These are phyloP conservation scores for Verticillium isaacii DNA, from an alignment of 2,329 filamentous ascomycete species.

Conservation along the genomic window DNA sequence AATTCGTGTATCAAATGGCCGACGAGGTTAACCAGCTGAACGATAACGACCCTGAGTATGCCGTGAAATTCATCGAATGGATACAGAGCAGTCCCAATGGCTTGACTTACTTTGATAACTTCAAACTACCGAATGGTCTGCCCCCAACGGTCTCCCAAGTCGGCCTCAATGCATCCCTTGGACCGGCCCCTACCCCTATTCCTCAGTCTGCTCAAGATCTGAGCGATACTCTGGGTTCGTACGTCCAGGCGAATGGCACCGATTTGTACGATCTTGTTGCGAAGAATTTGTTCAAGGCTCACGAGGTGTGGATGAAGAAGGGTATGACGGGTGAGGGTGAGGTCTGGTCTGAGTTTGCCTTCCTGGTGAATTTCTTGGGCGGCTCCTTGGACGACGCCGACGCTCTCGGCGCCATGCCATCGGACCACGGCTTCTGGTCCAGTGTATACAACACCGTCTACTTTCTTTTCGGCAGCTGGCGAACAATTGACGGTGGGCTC, in stretches of 20 bases:
- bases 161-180: slow-evolving; percentile 35
- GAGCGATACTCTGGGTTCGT: slow-evolving; percentile 27
- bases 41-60: slow-evolving; percentile 37
- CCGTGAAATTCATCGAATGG: slow-evolving; percentile 60
- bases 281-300: slow-evolving; percentile 37
- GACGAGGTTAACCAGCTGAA: slow-evolving; percentile 57
- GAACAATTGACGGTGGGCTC: slow-evolving; percentile 27
- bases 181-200: neutral
- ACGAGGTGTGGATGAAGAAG: slow-evolving; percentile 29
- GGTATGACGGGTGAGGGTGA: slow-evolving; percentile 41
- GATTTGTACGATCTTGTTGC: slow-evolving; percentile 32
- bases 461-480: slow-evolving; percentile 17
- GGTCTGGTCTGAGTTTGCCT: slow-evolving; percentile 61
- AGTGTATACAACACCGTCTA: slow-evolving; percentile 17
- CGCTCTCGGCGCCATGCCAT: slow-evolving; percentile 6
- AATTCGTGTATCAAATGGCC: slow-evolving; percentile 60
- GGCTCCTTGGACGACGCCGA: slow-evolving; percentile 51
- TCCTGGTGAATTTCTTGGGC: slow-evolving; percentile 54
- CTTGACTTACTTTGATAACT: slow-evolving; percentile 41
- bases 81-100: slow-evolving; percentile 52
- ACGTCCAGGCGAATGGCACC: slow-evolving; percentile 22
- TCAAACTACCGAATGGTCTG: slow-evolving; percentile 43
- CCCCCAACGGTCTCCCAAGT: slow-evolving; percentile 49
- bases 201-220: slow-evolving; percentile 18
- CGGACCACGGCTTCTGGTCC: slow-evolving; percentile 14